Percentiles rank a stretch among this genome's conserved stretches.
Conservation (phyloP, 208 protist genomes). For the Acanthamoeba healyi region DNA sequence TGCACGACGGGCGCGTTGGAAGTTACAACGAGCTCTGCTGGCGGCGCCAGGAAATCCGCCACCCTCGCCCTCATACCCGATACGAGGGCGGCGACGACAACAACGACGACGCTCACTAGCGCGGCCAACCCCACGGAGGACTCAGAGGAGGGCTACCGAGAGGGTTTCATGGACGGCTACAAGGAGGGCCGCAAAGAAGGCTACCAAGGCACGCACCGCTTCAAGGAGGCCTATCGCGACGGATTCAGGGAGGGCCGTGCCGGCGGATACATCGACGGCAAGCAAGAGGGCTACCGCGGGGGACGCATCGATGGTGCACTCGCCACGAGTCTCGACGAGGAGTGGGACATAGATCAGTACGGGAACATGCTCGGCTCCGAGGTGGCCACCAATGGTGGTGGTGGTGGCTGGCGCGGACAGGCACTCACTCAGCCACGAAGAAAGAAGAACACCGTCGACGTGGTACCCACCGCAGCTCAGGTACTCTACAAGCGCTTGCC, state of each 20-base stretch:
- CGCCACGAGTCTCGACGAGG: background rate
- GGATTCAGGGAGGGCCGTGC: background rate
- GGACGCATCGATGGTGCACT: conserved; percentile 4
- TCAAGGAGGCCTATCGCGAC: conserved; percentile 23
- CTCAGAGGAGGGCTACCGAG: background rate
- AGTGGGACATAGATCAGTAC: conserved; percentile 25
- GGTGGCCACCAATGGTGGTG: background rate
- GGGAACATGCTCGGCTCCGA: background rate
- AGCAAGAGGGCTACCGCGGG: background rate
- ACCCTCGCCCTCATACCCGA: background rate
- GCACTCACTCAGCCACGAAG: background rate
- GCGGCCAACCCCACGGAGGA: background rate
- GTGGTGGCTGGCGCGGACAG: background rate
- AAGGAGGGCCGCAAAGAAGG: conserved; percentile 3
- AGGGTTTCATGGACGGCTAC: conserved; percentile 11
- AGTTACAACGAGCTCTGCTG: background rate
- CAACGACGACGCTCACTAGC: too few species aligned
- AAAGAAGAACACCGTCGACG: background rate
- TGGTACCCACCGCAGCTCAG: background rate
- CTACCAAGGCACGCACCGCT: background rate
- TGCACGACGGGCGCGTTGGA: background rate
- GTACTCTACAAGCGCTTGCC: too few species aligned
- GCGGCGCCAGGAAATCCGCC: too few species aligned
- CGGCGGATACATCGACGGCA: conserved; percentile 13
- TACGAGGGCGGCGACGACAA: background rate